A percentile compares a stretch with the other conserved stretches of the same genome.
Evolutionary conservation across 169 alveolate species (phyloP).

Genomic region (Plasmodium falciparum): DNA sequence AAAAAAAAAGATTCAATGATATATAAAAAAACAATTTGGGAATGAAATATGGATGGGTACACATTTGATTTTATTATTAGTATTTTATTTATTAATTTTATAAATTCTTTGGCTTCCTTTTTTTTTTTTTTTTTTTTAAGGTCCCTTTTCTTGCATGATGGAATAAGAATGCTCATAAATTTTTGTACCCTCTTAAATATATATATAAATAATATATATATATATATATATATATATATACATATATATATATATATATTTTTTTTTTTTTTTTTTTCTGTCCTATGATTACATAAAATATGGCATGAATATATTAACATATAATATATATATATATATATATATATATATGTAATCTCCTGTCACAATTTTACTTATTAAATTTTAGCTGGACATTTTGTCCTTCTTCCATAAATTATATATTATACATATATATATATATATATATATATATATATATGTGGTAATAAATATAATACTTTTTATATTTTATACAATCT

Average conservation of each 20-base stretch:
- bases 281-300: slow-evolving; percentile 1
- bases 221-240: too few species aligned
- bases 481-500: too few species aligned
- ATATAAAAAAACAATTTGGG: neutral
- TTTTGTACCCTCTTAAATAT: too few species aligned
- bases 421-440: too few species aligned
- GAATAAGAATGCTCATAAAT: too few species aligned
- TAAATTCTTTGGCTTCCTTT: neutral
- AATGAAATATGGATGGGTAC: neutral
- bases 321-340: neutral
- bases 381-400: too few species aligned
- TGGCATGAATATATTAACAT: neutral
- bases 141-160: neutral
- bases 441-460: too few species aligned
- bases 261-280: neutral
- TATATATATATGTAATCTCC: neutral
- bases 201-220: too few species aligned
- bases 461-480: too few species aligned
- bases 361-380: neutral
- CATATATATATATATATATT: too few species aligned
- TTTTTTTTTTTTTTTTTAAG: neutral
- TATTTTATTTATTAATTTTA: neutral
- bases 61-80: neutral
- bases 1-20: neutral
- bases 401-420: too few species aligned